phyloP scores from a whole-genome alignment of 257 asterid genomes.

The Rhazya stricta region DNA sequence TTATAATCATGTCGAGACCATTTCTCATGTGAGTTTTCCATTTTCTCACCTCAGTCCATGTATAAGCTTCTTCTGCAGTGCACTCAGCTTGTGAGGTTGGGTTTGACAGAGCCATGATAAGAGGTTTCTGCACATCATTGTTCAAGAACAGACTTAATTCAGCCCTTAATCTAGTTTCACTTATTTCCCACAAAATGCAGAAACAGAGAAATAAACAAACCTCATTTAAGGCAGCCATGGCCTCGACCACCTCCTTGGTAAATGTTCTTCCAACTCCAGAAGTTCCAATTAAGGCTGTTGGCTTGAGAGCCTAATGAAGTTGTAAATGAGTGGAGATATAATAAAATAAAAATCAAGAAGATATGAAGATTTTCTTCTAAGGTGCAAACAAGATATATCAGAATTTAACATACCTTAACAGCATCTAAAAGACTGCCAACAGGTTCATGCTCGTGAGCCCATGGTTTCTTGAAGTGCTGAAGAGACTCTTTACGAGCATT shows the following conservation, averaged over 20 bases:
- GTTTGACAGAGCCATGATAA: slow-evolving; percentile 91
- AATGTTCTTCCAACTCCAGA: slow-evolving; percentile 86
- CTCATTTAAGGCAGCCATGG: slow-evolving; percentile 73
- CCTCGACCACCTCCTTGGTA: slow-evolving; percentile 85
- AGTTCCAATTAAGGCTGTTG: slow-evolving; percentile 81
- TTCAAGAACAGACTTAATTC: slow-evolving; percentile 20
- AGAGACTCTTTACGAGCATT: slow-evolving; percentile 70
- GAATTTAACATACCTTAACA: slow-evolving; percentile 58
- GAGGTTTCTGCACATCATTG: slow-evolving; percentile 63
- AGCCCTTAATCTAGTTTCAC: not conserved
- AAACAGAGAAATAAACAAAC: slow-evolving; percentile 27
- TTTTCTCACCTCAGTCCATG: slow-evolving; percentile 71
- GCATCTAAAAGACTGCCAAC: slow-evolving; percentile 66
- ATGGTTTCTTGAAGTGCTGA: slow-evolving; percentile 85
- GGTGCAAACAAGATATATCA: not conserved
- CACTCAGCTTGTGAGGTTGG: slow-evolving; percentile 99
- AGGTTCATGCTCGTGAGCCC: slow-evolving; percentile 91
- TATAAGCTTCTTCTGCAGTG: slow-evolving; percentile 94
- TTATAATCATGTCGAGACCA: not conserved
- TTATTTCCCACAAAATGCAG: not conserved
- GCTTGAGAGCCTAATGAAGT: slow-evolving; percentile 66
- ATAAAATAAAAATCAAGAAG: too few species aligned
- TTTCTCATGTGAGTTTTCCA: not conserved
- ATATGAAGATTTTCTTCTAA: not conserved
- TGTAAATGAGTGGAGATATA: slow-evolving; percentile 2